Evolutionary conservation across 163 green algal genomes (phyloP).

Genomic region (Prototheca cutis): DNA sequence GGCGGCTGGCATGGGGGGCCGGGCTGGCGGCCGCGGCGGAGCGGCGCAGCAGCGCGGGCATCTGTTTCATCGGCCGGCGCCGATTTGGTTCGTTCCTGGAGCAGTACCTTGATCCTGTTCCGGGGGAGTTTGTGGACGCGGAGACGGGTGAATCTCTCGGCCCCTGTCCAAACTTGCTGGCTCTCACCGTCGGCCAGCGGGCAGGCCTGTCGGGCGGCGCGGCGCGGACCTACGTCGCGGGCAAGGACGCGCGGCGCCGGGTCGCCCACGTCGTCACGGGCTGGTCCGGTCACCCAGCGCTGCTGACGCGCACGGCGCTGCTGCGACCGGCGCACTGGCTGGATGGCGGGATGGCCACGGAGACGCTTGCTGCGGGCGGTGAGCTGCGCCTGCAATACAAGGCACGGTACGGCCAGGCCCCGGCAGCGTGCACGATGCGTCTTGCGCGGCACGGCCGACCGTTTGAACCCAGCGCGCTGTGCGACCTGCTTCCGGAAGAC

Average conservation of each 20-base stretch:
- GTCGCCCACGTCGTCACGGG: conserved; percentile 40
- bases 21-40: conserved; percentile 25
- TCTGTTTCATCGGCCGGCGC: conserved; percentile 75
- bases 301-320: conserved; percentile 36
- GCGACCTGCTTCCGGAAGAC: conserved; percentile 9
- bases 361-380: conserved; percentile 1
- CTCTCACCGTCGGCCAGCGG: conserved; percentile 64
- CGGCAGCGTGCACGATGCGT: conserved; percentile 12
- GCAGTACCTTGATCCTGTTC: conserved; percentile 43
- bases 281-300: conserved; percentile 48
- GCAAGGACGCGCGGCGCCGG: conserved; percentile 50
- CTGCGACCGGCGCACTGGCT: conserved; percentile 49
- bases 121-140: conserved; percentile 43
- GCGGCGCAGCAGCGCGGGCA: conserved; percentile 56
- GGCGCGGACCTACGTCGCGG: conserved; percentile 52
- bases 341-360: conserved; percentile 9
- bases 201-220: conserved; percentile 41
- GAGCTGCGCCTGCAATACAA: conserved; percentile 33
- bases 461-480: conserved; percentile 11
- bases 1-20: conserved; percentile 28
- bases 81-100: conserved; percentile 64
- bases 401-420: conserved; percentile 33
- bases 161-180: conserved; percentile 42
- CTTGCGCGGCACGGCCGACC: background rate
- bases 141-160: conserved; percentile 35